phyloP scores from a whole-genome alignment of 2,329 filamentous ascomycete species.

The Phialophora expanda region DNA sequence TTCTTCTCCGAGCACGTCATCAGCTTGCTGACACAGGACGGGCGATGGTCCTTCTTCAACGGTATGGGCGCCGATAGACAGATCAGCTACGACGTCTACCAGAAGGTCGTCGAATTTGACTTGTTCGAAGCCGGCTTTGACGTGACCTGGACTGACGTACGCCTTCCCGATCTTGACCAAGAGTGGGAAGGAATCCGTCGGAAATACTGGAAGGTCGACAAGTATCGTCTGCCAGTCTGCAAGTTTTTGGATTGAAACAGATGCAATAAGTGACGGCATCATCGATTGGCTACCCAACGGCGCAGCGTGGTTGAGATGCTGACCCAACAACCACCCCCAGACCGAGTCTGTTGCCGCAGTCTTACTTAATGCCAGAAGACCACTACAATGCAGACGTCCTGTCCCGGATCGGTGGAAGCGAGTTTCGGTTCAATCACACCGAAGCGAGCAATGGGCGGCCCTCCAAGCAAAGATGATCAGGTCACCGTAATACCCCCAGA shows the following conservation, averaged over 20 bases:
- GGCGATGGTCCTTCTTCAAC: constrained; percentile 68
- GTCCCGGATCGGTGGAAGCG: background rate
- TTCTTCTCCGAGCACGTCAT: constrained; percentile 92
- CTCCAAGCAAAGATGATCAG: background rate
- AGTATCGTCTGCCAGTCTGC: constrained; percentile 52
- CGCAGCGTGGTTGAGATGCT: background rate
- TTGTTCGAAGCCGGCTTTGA: constrained; percentile 87
- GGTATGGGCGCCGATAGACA: constrained; percentile 87
- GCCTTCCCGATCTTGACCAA: constrained; percentile 73
- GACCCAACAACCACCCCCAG: background rate
- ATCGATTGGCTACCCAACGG: too few species aligned
- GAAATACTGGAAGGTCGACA: constrained; percentile 84
- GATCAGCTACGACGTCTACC: constrained; percentile 96
- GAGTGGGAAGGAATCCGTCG: constrained; percentile 90
- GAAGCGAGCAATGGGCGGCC: background rate
- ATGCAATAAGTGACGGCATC: background rate
- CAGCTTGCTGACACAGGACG: constrained; percentile 70
- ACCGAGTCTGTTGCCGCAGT: background rate
- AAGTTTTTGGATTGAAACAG: constrained; percentile 37
- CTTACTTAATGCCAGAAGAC: background rate
- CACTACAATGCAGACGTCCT: background rate
- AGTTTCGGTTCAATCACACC: constrained; percentile 9
- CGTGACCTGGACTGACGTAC: constrained; percentile 79
- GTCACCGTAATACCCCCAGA: background rate
- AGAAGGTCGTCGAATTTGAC: constrained; percentile 88